Conservation (phyloP, 2,329 filamentous ascomycete species). For the Colletotrichum camelliae region DNA sequence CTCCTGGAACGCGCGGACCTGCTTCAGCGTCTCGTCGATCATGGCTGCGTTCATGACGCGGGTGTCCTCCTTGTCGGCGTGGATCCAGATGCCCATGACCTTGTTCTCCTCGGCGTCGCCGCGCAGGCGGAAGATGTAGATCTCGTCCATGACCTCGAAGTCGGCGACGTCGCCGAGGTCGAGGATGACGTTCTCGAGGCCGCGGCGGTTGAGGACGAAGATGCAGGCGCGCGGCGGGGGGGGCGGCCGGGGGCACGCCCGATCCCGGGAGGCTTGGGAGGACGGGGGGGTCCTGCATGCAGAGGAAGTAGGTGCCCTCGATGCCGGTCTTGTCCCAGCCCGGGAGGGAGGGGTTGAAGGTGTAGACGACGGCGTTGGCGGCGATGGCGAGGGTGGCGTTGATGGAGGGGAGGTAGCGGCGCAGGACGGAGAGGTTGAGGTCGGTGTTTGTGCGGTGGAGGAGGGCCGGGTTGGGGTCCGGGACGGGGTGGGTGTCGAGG, state of each 20-base stretch:
- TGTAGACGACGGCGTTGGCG: conserved; percentile 86
- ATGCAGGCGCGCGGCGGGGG: conserved; percentile 57
- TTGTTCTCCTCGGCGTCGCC: conserved; percentile 35
- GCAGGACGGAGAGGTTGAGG: conserved; percentile 85
- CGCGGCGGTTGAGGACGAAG: conserved; percentile 76
- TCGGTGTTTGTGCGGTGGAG: conserved; percentile 77
- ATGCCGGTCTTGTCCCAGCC: conserved; percentile 86
- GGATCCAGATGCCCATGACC: conserved; percentile 61
- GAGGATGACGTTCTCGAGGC: conserved; percentile 73
- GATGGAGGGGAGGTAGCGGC: conserved; percentile 79
- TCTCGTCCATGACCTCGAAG: conserved; percentile 66
- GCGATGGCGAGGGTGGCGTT: conserved; percentile 78
- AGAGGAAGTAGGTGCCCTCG: conserved; percentile 90
- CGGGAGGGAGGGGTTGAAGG: conserved; percentile 68
- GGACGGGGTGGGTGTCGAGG: conserved; percentile 41
- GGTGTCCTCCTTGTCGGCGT: conserved; percentile 53
- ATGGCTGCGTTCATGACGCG: conserved; percentile 44
- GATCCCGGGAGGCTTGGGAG: conserved; percentile 28
- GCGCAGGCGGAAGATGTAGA: conserved; percentile 55
- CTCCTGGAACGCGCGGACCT: conserved; percentile 20
- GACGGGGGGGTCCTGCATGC: conserved; percentile 57
- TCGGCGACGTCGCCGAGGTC: conserved; percentile 66
- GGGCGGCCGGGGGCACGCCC: conserved; percentile 20
- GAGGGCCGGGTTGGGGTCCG: conserved; percentile 53
- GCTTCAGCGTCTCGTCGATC: conserved; percentile 48